Percentiles rank a stretch among this genome's conserved stretches.
Conservation (phyloP, 352 stramenopile genomes). For the Lagenidium sp. region DNA sequence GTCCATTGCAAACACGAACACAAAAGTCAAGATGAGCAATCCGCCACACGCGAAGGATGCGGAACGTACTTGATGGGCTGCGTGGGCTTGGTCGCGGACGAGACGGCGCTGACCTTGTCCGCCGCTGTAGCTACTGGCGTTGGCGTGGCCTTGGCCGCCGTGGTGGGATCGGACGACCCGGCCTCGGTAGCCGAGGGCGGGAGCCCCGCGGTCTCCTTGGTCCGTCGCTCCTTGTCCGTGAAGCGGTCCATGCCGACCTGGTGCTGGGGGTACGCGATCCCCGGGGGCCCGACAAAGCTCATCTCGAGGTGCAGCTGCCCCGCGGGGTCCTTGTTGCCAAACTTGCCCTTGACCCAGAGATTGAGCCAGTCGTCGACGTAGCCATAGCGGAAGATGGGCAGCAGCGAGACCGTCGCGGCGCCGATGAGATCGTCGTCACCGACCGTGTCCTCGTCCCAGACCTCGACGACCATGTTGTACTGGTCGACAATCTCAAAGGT, state of each 20-base stretch:
- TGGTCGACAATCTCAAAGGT: constrained; percentile 91
- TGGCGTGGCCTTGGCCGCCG: constrained; percentile 10
- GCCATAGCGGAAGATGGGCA: constrained; percentile 88
- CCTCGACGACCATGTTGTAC: constrained; percentile 85
- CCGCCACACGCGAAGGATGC: too few species aligned
- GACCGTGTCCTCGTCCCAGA: constrained; percentile 89
- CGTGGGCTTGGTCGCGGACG: constrained; percentile 14
- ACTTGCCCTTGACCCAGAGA: constrained; percentile 81
- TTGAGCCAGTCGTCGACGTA: constrained; percentile 86
- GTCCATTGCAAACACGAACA: too few species aligned
- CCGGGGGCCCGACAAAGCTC: constrained; percentile 72
- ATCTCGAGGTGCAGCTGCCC: constrained; percentile 85
- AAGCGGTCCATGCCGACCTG: constrained; percentile 73
- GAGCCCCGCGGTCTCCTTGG: constrained; percentile 41
- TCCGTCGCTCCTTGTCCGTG: constrained; percentile 59
- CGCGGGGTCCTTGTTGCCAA: constrained; percentile 75
- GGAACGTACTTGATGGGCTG: too few species aligned
- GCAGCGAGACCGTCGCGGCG: constrained; percentile 63
- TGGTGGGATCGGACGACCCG: too few species aligned
- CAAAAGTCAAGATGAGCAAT: too few species aligned
- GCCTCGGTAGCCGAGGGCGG: too few species aligned
- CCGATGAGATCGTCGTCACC: constrained; percentile 89
- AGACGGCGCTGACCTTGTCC: constrained; percentile 16
- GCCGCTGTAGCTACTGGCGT: constrained; percentile 7
- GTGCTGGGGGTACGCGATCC: constrained; percentile 88